Evolutionary conservation across 1,284 basidiomycete species (phyloP).

Genomic region (Ustilago crameri): DNA sequence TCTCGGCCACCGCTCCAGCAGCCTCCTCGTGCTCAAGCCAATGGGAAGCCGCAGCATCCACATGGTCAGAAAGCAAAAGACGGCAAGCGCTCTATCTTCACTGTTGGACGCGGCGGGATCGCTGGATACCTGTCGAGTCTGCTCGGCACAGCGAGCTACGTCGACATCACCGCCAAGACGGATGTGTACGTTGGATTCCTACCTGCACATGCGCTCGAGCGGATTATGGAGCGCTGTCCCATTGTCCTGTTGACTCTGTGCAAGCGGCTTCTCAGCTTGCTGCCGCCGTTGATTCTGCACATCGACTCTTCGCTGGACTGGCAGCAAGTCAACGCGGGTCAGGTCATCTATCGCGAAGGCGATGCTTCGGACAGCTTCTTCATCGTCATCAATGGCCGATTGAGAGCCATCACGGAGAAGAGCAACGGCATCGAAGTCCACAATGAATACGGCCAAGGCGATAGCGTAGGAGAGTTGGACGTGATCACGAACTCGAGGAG

Average conservation of each 20-base stretch:
- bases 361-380: constrained; percentile 94
- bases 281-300: constrained; percentile 93
- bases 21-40: background rate
- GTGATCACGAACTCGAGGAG: constrained; percentile 92
- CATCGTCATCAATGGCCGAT: constrained; percentile 94
- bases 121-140: constrained; percentile 97
- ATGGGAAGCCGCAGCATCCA: constrained; percentile 7
- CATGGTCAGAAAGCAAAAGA: constrained; percentile 21
- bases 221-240: constrained; percentile 89
- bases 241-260: constrained; percentile 96
- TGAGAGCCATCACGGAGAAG: constrained; percentile 79
- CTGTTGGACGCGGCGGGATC: constrained; percentile 90
- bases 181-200: constrained; percentile 96
- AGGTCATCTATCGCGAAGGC: constrained; percentile 87
- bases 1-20: constrained; percentile 4
- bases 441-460: constrained; percentile 91
- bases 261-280: constrained; percentile 89
- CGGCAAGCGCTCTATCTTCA: constrained; percentile 75
- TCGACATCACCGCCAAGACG: constrained; percentile 95
- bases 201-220: constrained; percentile 86
- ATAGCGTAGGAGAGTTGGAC: constrained; percentile 82
- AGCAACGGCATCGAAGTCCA: constrained; percentile 79
- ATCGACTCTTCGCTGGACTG: constrained; percentile 97
- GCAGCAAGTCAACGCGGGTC: constrained; percentile 95
- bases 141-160: constrained; percentile 90